A percentile compares a stretch with the other conserved stretches of the same genome.
Conservation (phyloP, 164 flowering plant genomes). For the Warburgia ugandensis region DNA sequence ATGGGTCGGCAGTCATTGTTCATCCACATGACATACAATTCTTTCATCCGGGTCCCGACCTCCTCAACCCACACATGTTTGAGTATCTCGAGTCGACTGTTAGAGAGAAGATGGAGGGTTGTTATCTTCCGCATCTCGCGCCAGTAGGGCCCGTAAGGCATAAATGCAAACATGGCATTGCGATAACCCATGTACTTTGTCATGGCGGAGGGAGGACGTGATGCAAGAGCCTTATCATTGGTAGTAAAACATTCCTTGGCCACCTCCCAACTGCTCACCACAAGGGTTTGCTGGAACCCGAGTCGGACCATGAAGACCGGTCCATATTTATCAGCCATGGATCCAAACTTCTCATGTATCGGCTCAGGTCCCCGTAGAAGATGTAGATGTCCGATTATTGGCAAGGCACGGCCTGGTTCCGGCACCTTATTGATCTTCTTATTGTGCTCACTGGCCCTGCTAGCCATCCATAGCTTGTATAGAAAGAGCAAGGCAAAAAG, state of each 20-base stretch:
- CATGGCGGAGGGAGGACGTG: conserved; percentile 2
- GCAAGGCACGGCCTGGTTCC: conserved; percentile 11
- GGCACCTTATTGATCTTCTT: conserved; percentile 3
- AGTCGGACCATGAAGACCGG: conserved; percentile 12
- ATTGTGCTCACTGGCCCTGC: background rate
- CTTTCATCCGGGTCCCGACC: background rate
- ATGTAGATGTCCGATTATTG: conserved; percentile 17
- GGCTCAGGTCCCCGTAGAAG: background rate
- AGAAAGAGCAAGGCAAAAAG: conserved; percentile 1
- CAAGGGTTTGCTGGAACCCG: conserved; percentile 7
- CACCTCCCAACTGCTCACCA: conserved; percentile 12
- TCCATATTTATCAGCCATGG: conserved; percentile 14
- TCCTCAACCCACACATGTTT: conserved; percentile 4
- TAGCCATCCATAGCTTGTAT: conserved; percentile 4
- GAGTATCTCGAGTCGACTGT: conserved; percentile 1
- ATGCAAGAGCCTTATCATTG: conserved; percentile 10
- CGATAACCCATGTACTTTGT: conserved; percentile 3
- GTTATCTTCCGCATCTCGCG: conserved; percentile 7
- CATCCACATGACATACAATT: background rate
- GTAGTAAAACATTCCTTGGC: too few relatives aligned
- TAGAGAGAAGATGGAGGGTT: conserved; percentile 3
- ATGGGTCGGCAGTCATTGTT: background rate
- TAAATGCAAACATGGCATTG: conserved; percentile 7
- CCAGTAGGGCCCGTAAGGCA: conserved; percentile 9
- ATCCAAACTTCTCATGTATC: conserved; percentile 1